These are phyloP conservation scores for Paralagenidium karlingii DNA, from an alignment of 352 stramenopile genomes.

Conservation along the genomic window DNA sequence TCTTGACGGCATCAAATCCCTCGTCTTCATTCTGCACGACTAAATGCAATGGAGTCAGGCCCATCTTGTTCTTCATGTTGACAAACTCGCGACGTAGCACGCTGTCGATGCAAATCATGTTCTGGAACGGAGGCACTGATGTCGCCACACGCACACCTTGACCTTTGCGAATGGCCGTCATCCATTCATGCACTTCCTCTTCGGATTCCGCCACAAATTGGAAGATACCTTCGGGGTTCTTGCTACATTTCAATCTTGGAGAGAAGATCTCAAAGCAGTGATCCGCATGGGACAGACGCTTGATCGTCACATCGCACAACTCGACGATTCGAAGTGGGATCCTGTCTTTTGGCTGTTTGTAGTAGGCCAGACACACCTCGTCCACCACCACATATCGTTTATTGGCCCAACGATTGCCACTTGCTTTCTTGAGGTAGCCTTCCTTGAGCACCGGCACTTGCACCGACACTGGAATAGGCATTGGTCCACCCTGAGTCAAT, in stretches of 20 bases:
- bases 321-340: conserved; percentile 80
- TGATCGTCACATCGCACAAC: conserved; percentile 67
- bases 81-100: conserved; percentile 68
- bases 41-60: conserved; percentile 69
- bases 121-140: conserved; percentile 54
- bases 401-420: conserved; percentile 64
- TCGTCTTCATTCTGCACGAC: conserved; percentile 81
- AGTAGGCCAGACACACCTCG: conserved; percentile 72
- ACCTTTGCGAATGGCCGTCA: conserved; percentile 77
- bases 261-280: conserved; percentile 81
- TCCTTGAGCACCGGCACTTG: conserved; percentile 73
- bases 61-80: conserved; percentile 79
- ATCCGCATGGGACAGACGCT: conserved; percentile 69
- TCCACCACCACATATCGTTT: conserved; percentile 85
- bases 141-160: conserved; percentile 65
- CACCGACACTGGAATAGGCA: conserved; percentile 49
- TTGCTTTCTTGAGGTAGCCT: conserved; percentile 73
- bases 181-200: conserved; percentile 80
- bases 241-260: conserved; percentile 69
- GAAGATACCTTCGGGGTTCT: conserved; percentile 68
- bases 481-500: conserved; percentile 14
- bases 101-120: conserved; percentile 86
- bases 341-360: conserved; percentile 73
- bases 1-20: conserved; percentile 80
- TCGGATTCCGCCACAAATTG: conserved; percentile 79